Evolutionary conservation across 148 eudicot genomes (phyloP).

Genomic region (Chenopodium album): DNA sequence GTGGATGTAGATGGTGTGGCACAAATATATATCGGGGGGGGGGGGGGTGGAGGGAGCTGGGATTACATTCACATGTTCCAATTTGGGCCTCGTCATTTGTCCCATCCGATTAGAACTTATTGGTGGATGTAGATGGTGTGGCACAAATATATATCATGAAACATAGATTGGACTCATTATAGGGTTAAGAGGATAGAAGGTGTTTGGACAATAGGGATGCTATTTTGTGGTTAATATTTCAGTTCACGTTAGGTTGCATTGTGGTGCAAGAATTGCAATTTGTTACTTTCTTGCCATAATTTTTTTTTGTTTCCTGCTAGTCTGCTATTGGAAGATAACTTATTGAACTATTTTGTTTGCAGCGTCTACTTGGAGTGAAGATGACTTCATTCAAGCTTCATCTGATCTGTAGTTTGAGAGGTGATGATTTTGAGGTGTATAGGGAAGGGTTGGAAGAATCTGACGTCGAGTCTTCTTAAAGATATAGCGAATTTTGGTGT

Average conservation of each 20-base stretch:
- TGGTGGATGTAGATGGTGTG: background rate
- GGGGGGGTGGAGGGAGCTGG: background rate
- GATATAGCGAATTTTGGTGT: background rate
- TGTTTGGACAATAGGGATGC: background rate
- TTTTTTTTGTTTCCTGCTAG: background rate
- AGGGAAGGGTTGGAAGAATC: constrained; percentile 70
- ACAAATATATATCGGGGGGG: too few relatives aligned
- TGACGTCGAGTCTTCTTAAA: constrained; percentile 72
- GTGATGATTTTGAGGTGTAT: constrained; percentile 71
- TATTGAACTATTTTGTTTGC: constrained; percentile 15
- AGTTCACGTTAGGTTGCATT: too few relatives aligned
- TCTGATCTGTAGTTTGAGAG: constrained; percentile 69
- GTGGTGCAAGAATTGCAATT: background rate
- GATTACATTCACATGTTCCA: background rate
- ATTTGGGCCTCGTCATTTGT: background rate
- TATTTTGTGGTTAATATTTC: background rate
- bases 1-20: background rate
- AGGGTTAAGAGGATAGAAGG: background rate
- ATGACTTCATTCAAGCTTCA: constrained; percentile 76
- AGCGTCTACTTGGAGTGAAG: constrained; percentile 80
- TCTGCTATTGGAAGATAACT: background rate
- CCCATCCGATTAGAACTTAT: background rate
- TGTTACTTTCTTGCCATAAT: background rate
- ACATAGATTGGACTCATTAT: background rate
- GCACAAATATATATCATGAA: background rate